Percentiles rank a stretch among this genome's conserved stretches.
Evolutionary conservation across 2,329 filamentous ascomycete species (phyloP).

Genomic region (Fusarium sulawesiense): DNA sequence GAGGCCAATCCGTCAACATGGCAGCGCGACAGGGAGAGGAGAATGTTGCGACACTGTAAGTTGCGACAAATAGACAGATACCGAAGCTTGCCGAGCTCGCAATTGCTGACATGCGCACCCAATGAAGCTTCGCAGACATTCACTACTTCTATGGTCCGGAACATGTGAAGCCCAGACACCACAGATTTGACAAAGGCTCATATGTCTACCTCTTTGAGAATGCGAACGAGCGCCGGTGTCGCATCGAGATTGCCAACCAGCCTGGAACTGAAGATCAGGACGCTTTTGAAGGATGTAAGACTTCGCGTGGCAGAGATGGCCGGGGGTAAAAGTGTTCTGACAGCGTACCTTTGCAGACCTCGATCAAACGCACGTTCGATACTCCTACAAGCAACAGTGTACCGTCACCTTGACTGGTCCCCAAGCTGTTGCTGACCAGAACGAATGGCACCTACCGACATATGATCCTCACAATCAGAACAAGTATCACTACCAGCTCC

Average conservation of each 20-base stretch:
- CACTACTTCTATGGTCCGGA: conserved; percentile 84
- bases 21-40: conserved; percentile 62
- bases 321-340: conserved; percentile 20
- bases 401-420: conserved; percentile 76
- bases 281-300: conserved; percentile 80
- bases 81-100: background rate
- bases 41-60: conserved; percentile 64
- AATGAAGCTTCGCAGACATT: conserved; percentile 76
- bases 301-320: conserved; percentile 13
- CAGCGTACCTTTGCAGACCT: conserved; percentile 62
- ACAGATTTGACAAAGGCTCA: conserved; percentile 82
- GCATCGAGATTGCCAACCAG: conserved; percentile 81
- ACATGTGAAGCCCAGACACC: conserved; percentile 74
- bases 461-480: conserved; percentile 78
- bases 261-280: conserved; percentile 81
- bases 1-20: conserved; percentile 50
- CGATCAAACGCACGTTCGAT: conserved; percentile 72
- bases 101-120: conserved; percentile 16
- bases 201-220: conserved; percentile 86
- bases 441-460: conserved; percentile 80
- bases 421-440: conserved; percentile 59
- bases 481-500: conserved; percentile 82
- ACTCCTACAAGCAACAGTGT: conserved; percentile 80
- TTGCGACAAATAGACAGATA: conserved; percentile 15
- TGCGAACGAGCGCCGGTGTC: conserved; percentile 72